Evolutionary conservation across 805 yeast genomes (phyloP), one percentile per base, ranked within the genome.

Genomic region (Candida ovalis): DNA sequence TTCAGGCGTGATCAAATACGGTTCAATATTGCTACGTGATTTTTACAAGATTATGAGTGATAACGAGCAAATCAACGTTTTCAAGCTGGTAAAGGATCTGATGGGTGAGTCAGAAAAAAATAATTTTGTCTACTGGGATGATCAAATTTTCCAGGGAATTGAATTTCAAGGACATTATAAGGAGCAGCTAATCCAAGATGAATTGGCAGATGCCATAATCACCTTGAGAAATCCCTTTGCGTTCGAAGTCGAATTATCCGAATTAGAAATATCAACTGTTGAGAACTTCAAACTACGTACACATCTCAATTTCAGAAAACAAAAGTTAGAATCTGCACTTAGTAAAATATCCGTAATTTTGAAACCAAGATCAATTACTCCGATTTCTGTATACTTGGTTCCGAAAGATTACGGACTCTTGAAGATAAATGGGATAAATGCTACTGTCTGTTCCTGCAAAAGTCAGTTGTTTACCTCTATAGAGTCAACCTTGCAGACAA

Each of bases 151-250:
- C 5, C 47, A 52, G 18, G 50, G 55, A 39, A 50, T 64, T 21
- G 64, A 54, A 7, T 44, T 57, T 3, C 30, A 35, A 19, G 50
- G 48, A 1, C 23, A 43, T 13, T 41, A 48, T 4, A 51, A 53
- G 7, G 57, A 51, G 4, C 44, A 52, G 17, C 54, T 81, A 6
- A 82, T 82, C 17, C 78, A 78, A 53, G 86, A 82, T 30, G 96
- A 89, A 45, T 70, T 77, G 4, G 76, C 79, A 12, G 85, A 81
- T 48, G 69, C 86, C 17, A 61, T 70, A 5, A 68, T 88, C 1
- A 68, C 72, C 3, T 58, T 91, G 8, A 90, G 86, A 59, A 92
- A 92, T 61, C 96, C 96, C 8, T 88, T 81, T 67, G 77, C 78
- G 5, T 88, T 88, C 63, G 88, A 84, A 38, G 68, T 91, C 13